Base-by-base conservation (phyloP, 164 flowering plant species). In the Nelumbo lutea region DNA sequence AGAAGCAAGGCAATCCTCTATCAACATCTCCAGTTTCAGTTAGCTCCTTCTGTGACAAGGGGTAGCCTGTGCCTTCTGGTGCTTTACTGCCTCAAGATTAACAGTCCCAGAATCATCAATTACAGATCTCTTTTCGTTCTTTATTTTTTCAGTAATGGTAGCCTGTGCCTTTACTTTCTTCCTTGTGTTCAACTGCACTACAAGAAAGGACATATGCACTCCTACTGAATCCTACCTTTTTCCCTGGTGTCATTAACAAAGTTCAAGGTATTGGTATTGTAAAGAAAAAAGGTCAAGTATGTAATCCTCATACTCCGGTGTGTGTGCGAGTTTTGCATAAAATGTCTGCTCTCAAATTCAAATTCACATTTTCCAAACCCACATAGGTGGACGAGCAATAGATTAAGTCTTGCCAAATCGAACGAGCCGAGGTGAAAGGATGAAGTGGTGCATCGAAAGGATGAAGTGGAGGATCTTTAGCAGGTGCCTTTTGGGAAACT, bases 181-280 rank as follows among this genome's bases (percentile, higher is more conserved):
- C 68, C 43, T 80, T 82, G 14, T 79, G 62, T 58, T 77, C 78
- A 51, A 72, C 79, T 1, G 80, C 84, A 5, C 76, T 72, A 50
- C 76, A 48, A n/a, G 75, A 61, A 40, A 84, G 76, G 0, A 84
- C 83, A 69, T 73, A 84, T 5, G 87, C 85, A 9, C 82, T 82
- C 46, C 87, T 83, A 38, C 78, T 79, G 76, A 80, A 84, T 0
- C 79, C 79, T 69, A 76, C 44, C 74, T 78, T 84, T 84, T 75
- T 67, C 76, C 81, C 87, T 77, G 47, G 72, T 71, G 79, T 84
- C 85, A 45, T 82, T 76, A 0, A 84, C 74, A 64, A 84, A 84
- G 73, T 84, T 84, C 65, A 82, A 43, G 27, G 84, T 83, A 70
- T 73, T 82, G 64, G 74, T 80, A 50, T 84, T 80, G 67, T 77